Percentiles rank a stretch among this genome's conserved stretches.
phyloP scores from a whole-genome alignment of 2,329 filamentous ascomycete species.

The Cercospora sojina region DNA sequence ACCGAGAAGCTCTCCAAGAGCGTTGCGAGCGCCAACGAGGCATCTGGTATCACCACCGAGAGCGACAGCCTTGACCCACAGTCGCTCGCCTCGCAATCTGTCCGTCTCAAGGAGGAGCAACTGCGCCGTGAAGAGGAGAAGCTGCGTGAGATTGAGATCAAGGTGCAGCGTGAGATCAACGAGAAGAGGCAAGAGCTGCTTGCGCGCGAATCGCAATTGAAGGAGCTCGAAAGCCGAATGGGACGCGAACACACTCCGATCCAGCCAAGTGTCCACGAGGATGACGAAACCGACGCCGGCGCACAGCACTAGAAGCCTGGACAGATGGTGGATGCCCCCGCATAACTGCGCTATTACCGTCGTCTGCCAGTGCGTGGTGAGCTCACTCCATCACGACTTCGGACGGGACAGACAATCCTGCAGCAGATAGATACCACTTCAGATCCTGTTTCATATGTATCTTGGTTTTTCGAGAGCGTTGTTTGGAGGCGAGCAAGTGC shows the following conservation, averaged over 20 bases:
- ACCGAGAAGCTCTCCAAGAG: slow-evolving; percentile 99
- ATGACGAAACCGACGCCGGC: slow-evolving; percentile 29
- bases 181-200: slow-evolving; percentile 98
- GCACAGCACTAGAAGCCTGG: slow-evolving; percentile 25
- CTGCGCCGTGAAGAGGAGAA: slow-evolving; percentile 99
- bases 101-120: slow-evolving; percentile 99
- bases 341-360: slow-evolving; percentile 2
- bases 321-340: background rate
- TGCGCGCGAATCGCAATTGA: slow-evolving; percentile 95
- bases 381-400: slow-evolving; percentile 1
- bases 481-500: slow-evolving; percentile 10
- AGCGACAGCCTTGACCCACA: slow-evolving; percentile 86
- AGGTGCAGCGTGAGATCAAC: slow-evolving; percentile 99
- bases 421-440: slow-evolving; percentile 3
- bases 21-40: slow-evolving; percentile 70
- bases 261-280: slow-evolving; percentile 24
- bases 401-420: slow-evolving; percentile 6
- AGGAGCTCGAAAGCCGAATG: slow-evolving; percentile 98
- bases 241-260: slow-evolving; percentile 56
- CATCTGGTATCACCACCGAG: slow-evolving; percentile 42
- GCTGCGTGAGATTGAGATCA: slow-evolving; percentile 97
- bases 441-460: slow-evolving; percentile 22
- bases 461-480: slow-evolving; percentile 18
- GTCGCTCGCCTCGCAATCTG: slow-evolving; percentile 92
- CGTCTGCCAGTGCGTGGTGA: background rate